A percentile compares a stretch with the other conserved stretches of the same genome.
These are phyloP conservation scores for Chalciporus piperatus DNA, from an alignment of 768 basidiomycete genomes.

Conservation along the genomic window DNA sequence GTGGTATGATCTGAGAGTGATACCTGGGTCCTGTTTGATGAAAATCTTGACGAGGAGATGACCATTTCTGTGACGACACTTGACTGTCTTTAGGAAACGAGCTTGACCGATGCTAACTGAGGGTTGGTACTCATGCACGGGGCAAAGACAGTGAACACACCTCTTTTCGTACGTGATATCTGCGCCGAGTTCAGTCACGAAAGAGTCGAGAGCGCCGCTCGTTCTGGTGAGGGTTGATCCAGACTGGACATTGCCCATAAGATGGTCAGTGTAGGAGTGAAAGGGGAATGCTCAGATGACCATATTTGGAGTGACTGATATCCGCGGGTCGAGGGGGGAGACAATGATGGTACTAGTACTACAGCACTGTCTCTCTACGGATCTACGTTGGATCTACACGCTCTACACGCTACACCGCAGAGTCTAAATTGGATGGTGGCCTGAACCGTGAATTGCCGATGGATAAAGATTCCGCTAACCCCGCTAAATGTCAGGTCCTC, in stretches of 20 bases:
- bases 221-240: constrained; percentile 68
- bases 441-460: neutral
- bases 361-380: too few relatives aligned
- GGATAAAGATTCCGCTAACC: constrained; percentile 15
- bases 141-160: constrained; percentile 38
- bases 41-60: constrained; percentile 91
- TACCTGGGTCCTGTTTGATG: constrained; percentile 86
- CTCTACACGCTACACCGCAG: too few relatives aligned
- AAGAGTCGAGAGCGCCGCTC: constrained; percentile 83
- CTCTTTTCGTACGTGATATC: constrained; percentile 92
- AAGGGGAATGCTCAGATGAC: neutral
- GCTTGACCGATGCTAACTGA: constrained; percentile 28
- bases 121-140: neutral
- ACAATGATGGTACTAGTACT: too few relatives aligned
- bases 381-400: too few relatives aligned
- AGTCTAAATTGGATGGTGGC: neutral
- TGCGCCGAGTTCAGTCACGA: constrained; percentile 81
- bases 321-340: too few relatives aligned
- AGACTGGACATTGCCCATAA: constrained; percentile 80
- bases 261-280: neutral
- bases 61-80: constrained; percentile 80
- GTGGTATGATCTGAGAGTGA: constrained; percentile 73
- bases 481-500: constrained; percentile 20
- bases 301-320: constrained; percentile 2
- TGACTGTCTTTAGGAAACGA: constrained; percentile 70